Evolutionary conservation across 495 filamentous ascomycete genomes (phyloP), one percentile per base, ranked within the genome.

Genomic region (Penicillium pulvis): DNA sequence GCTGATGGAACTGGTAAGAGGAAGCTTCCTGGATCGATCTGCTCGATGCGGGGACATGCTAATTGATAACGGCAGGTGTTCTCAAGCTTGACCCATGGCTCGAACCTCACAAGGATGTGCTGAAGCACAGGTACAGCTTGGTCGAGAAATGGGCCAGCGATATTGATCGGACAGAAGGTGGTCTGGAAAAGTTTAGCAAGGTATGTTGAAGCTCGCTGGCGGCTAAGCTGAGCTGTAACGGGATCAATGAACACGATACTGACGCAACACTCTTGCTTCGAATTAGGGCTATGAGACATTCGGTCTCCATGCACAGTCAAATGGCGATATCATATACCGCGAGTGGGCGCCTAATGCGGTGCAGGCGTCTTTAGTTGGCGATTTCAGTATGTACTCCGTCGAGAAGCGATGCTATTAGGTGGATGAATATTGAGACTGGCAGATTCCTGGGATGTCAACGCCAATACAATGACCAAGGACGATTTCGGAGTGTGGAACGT

Each of bases 271-370:
- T 12, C 17, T 44, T 47, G 19, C 19, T 30, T 44, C 2, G 24
- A 24, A 53, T 16, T 45, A 63, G 89, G 93, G 94, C 33, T 89
- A 86, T 56, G 92, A 98, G 70, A 85, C 75, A 54, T 97, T 88
- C 71, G 94, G 94, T 49, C 81, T 98, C 71, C 88, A 88, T 66
- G 84, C 90, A 53, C 79, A 85, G 61, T 79, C 86, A 11, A 88
- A 96, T 65, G 87, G 90, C 63, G 91, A 93, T 71, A 91, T 98
- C 63, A 81, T 77, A 45, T 98, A 98, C 75, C 85, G 90, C 62
- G 94, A 98, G 84, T 98, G 94, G 94, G 94, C 94, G 2, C 93
- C 94, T 49, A 93, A 90, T 77, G 93, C 91, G 51, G 72, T 85
- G 20, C 74, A 87, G 63, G 94, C 94, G 19, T 87, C 88, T 58